Base-by-base conservation (phyloP, 2,329 filamentous ascomycete genomes). In the Pyrenochaeta sp. region DNA sequence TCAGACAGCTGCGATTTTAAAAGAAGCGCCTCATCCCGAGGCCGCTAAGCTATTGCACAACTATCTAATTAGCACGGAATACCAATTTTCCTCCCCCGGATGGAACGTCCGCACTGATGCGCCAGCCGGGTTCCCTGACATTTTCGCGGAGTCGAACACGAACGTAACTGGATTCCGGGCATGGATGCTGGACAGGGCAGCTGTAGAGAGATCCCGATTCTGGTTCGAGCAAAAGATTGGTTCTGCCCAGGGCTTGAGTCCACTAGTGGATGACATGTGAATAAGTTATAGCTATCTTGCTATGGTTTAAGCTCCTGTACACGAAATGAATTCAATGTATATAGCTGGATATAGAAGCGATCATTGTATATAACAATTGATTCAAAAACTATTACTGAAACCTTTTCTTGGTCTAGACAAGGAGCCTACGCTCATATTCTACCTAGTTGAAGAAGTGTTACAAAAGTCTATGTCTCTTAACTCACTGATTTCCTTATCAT, bases 41-140 rank as follows among this genome's bases (percentile, higher is more conserved):
- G 72, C 72, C 21, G 76, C 79, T 19, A 81, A 80, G 65, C 62
- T 81, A 18, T 69, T 81, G 7, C 71, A 77, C 52, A 76, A 71
- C 55, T 81, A 62, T 54, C 44, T 81, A 5, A 58, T 81, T 8
- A 76, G 69, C 41, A 43, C 63, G 2, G 76, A 77, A 41, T 71
- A 51, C 32, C 75, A 79, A 55, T n/a, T n/a, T n/a, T 32, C 43
- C 0, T 45, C 38, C 3, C 64, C 63, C 3, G 61, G 50, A 6
- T 72, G 72, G 73, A 69, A 67, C 13, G 68, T 72, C 1, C 65
- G 73, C 4, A 48, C 44, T 2, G 75, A 77, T 48, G 35, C 63
- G 0, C 67, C 72, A 0, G 36, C 41, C 0, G 68, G 62, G 2
- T 65, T 61, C 17, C 48, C 68, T 2, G 53, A 45, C 14, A 65